A percentile compares a stretch with the other conserved stretches of the same genome.
These are phyloP conservation scores for Parafenestella ontariensis DNA, from an alignment of 2,329 filamentous ascomycete species.

Conservation along the genomic window DNA sequence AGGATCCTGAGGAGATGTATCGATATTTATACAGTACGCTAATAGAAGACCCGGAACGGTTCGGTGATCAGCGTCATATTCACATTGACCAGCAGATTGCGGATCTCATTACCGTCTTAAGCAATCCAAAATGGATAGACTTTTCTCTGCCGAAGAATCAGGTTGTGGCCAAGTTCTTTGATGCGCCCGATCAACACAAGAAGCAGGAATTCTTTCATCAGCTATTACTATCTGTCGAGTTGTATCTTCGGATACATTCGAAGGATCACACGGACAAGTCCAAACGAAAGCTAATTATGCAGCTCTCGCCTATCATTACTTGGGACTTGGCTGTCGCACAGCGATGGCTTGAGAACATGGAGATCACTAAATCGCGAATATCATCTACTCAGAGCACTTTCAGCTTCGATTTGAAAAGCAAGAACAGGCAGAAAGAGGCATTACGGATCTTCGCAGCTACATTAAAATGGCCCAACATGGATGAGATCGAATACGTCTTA, in stretches of 20 bases:
- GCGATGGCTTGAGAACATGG: constrained; percentile 74
- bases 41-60: constrained; percentile 71
- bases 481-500: constrained; percentile 68
- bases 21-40: constrained; percentile 71
- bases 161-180: constrained; percentile 75
- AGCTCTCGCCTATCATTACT: constrained; percentile 73
- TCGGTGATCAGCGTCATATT: constrained; percentile 62
- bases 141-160: constrained; percentile 74
- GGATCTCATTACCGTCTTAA: constrained; percentile 73
- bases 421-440: constrained; percentile 72
- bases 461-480: constrained; percentile 80
- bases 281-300: constrained; percentile 68
- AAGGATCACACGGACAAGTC: constrained; percentile 66
- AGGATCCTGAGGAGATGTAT: constrained; percentile 54
- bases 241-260: constrained; percentile 73
- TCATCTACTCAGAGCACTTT: constrained; percentile 56
- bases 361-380: constrained; percentile 65
- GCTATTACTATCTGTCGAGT: constrained; percentile 74
- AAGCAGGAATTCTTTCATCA: constrained; percentile 78
- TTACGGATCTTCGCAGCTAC: constrained; percentile 72
- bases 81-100: constrained; percentile 74
- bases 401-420: constrained; percentile 68
- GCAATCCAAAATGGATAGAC: constrained; percentile 75
- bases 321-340: constrained; percentile 78
- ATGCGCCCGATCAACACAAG: constrained; percentile 61